Conservation (phyloP, 2,329 filamentous ascomycete genomes). For the Cladosporium sp. region DNA sequence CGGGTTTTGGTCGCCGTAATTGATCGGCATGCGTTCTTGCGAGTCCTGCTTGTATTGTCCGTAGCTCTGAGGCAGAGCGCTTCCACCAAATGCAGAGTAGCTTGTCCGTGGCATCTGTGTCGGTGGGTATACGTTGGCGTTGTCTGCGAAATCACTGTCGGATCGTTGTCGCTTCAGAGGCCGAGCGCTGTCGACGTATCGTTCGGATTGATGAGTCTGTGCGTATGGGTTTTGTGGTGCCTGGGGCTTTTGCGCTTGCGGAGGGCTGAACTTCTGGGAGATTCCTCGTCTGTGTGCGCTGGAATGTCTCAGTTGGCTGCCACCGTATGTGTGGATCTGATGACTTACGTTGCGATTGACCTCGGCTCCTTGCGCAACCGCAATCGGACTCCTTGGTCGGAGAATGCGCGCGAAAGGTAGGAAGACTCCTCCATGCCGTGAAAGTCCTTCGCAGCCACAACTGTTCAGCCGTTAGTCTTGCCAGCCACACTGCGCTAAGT, state of each 20-base stretch:
- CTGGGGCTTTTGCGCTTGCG: constrained; percentile 19
- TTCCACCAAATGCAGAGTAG: constrained; percentile 6
- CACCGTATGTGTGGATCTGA: background rate
- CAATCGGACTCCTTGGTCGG: constrained; percentile 80
- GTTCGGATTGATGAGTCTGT: constrained; percentile 12
- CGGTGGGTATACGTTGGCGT: constrained; percentile 3
- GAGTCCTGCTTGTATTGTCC: constrained; percentile 7
- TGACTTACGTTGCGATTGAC: constrained; percentile 13
- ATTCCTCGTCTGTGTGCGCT: constrained; percentile 7
- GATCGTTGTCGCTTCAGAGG: constrained; percentile 24
- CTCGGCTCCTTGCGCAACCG: constrained; percentile 79
- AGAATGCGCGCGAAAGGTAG: constrained; percentile 73
- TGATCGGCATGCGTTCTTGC: constrained; percentile 8
- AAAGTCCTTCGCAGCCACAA: constrained; percentile 60
- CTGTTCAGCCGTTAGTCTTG: constrained; percentile 19
- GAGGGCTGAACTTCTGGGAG: constrained; percentile 13
- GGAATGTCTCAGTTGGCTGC: background rate
- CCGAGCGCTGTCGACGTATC: constrained; percentile 18
- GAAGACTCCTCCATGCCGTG: constrained; percentile 79
- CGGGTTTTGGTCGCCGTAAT: constrained; percentile 3
- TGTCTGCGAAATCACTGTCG: constrained; percentile 22
- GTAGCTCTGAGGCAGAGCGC: constrained; percentile 3
- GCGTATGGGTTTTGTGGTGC: constrained; percentile 6
- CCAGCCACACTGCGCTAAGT: constrained; percentile 2
- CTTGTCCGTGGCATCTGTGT: constrained; percentile 9